phyloP scores from a whole-genome alignment of 192 early-diverging fungal species.

The Diversispora epigaea region DNA sequence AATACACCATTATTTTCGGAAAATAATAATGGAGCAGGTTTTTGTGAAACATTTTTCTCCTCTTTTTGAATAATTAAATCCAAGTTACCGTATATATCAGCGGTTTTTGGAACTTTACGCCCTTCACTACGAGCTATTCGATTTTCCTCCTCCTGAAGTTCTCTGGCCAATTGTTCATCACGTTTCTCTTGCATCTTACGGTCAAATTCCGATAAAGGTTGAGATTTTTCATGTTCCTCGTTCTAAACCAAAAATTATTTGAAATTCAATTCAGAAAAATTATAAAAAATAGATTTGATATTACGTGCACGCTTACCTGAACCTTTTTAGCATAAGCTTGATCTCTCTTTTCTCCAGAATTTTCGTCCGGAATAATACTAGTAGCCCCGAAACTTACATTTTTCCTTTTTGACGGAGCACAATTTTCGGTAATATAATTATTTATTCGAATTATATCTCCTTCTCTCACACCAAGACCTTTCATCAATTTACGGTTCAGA shows the following conservation, averaged over 20 bases:
- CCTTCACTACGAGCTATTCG: constrained; percentile 35
- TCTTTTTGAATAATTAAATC: constrained; percentile 29
- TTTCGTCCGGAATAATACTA: constrained; percentile 37
- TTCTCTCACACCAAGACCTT: constrained; percentile 79
- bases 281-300: not conserved
- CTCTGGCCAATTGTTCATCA: constrained; percentile 81
- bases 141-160: constrained; percentile 75
- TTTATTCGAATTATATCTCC: constrained; percentile 80
- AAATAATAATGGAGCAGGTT: constrained; percentile 15
- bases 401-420: constrained; percentile 46
- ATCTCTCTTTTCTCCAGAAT: constrained; percentile 33
- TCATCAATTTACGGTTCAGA: constrained; percentile 72
- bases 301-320: constrained; percentile 31
- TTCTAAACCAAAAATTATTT: not conserved
- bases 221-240: constrained; percentile 9
- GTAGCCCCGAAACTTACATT: constrained; percentile 40
- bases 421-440: constrained; percentile 59
- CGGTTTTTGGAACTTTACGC: constrained; percentile 5
- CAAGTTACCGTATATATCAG: constrained; percentile 18
- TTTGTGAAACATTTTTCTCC: constrained; percentile 12
- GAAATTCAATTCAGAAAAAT: no score
- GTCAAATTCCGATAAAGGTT: constrained; percentile 31
- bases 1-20: constrained; percentile 29
- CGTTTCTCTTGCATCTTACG: constrained; percentile 62
- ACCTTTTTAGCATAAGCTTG: constrained; percentile 35